phyloP scores from a whole-genome alignment of 2,329 filamentous ascomycete genomes.

The Aspergillus eucalypticola region DNA sequence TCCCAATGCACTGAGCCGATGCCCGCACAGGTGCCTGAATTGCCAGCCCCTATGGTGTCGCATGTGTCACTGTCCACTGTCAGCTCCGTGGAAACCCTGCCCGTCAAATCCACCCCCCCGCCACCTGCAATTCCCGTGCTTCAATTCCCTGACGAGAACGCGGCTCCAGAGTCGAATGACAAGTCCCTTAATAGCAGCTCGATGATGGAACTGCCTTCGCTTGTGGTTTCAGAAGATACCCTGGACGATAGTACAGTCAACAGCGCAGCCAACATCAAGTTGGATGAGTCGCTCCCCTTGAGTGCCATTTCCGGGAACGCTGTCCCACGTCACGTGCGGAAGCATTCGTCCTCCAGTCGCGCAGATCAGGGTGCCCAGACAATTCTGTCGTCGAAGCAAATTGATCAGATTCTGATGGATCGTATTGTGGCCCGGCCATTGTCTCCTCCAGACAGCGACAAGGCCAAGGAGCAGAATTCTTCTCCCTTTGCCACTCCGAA shows the following conservation, averaged over 20 bases:
- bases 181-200: slow-evolving; percentile 20
- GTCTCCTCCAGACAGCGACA: slow-evolving; percentile 37
- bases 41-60: slow-evolving; percentile 31
- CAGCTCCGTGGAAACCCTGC: slow-evolving; percentile 48
- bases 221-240: slow-evolving; percentile 64
- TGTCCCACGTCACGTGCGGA: slow-evolving; percentile 28
- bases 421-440: slow-evolving; percentile 44
- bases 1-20: slow-evolving; percentile 37
- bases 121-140: slow-evolving; percentile 18
- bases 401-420: slow-evolving; percentile 71
- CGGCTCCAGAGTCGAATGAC: slow-evolving; percentile 21
- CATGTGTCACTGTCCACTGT: slow-evolving; percentile 45
- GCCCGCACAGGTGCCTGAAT: slow-evolving; percentile 23
- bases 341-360: slow-evolving; percentile 45
- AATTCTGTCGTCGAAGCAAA: slow-evolving; percentile 74
- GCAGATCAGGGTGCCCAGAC: slow-evolving; percentile 80
- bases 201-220: slow-evolving; percentile 39
- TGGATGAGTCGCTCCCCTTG: slow-evolving; percentile 53
- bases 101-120: slow-evolving; percentile 41
- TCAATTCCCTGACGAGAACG: slow-evolving; percentile 27
- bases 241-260: slow-evolving; percentile 56
- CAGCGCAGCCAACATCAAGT: slow-evolving; percentile 32
- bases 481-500: slow-evolving; percentile 43
- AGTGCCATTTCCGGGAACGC: slow-evolving; percentile 65
- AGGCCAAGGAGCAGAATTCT: slow-evolving; percentile 27